These are phyloP conservation scores for Penicillium waksmanii DNA, from an alignment of 495 filamentous ascomycete species.

Conservation along the genomic window DNA sequence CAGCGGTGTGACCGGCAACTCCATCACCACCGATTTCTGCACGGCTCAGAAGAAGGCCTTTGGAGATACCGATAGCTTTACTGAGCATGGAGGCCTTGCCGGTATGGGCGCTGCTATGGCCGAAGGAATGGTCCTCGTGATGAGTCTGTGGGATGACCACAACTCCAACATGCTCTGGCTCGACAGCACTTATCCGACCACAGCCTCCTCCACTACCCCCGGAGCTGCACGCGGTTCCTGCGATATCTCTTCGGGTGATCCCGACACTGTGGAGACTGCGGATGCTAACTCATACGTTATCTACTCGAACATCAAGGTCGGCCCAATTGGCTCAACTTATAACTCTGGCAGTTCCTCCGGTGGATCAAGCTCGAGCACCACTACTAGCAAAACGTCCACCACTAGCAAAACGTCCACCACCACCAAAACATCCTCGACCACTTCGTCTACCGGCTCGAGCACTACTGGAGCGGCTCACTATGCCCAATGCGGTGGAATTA, in stretches of 20 bases:
- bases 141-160: conserved; percentile 82
- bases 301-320: conserved; percentile 72
- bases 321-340: conserved; percentile 65
- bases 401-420: conserved; percentile 12
- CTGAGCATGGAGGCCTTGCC: conserved; percentile 59
- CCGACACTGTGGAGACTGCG: conserved; percentile 60
- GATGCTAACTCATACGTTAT: conserved; percentile 59
- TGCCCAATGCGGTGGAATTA: conserved; percentile 53
- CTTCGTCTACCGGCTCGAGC: conserved; percentile 31
- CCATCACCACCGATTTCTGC: conserved; percentile 67
- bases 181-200: conserved; percentile 72
- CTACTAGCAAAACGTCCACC: conserved; percentile 7
- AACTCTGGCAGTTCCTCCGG: conserved; percentile 16
- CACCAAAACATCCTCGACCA: conserved; percentile 18
- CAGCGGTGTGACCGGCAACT: conserved; percentile 55
- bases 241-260: conserved; percentile 62
- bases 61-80: conserved; percentile 63
- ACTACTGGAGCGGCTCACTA: conserved; percentile 37
- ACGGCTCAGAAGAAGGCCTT: conserved; percentile 61
- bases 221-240: conserved; percentile 76
- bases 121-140: conserved; percentile 72
- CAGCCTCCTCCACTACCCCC: conserved; percentile 55
- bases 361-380: conserved; percentile 17
- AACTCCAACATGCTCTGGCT: conserved; percentile 82
- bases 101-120: conserved; percentile 60